Evolutionary conservation across 2,329 filamentous ascomycete genomes (phyloP), one percentile per base, ranked within the genome.

Genomic region (Calonectria henricotiae): DNA sequence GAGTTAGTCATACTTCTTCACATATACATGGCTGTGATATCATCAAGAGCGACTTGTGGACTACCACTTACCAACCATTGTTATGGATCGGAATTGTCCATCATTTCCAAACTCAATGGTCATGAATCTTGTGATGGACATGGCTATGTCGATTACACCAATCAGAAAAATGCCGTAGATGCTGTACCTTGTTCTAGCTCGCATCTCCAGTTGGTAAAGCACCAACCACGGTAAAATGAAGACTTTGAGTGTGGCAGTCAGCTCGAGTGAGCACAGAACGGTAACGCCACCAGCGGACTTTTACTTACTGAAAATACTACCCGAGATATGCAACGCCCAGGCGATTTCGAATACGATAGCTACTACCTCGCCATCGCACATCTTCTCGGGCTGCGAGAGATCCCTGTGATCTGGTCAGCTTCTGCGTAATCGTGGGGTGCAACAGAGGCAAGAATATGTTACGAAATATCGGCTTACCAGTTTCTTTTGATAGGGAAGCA

Each of bases 91-190:
- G 35, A 58, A 58, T 2, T 27, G 3, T 2, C 32, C 32, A 9
- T 58, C 20, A 9, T 39, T 58, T 1, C 51, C 35, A 58, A 58
- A 58, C 20, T 58, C n/a, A 25, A 58, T 37, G 2, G 51, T 58
- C 51, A 58, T 58, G 20, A 58, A 58, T 23, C 51, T 39, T n/a
- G 51, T 58, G 12, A 58, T 58, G 8, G 51, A 58, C 51, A 58
- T 58, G 35, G 32, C 12, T 9, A 58, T 58, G 13, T 58, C 51
- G 8, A 58, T 27, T 2, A 35, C 20, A 5, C 51, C 51, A 11
- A 58, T 39, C 32, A 58, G 51, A 4, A 58, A 58, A 25, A 58
- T 58, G 12, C n/a, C 51, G 13, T 58, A 58, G 17, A 58, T 20
- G 35, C 51, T 58, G 32, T 58, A 25, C 2, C 51, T 37, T 13